These are phyloP conservation scores for Talaromyces pinophilus DNA, from an alignment of 2,329 filamentous ascomycete genomes.

Conservation along the genomic window DNA sequence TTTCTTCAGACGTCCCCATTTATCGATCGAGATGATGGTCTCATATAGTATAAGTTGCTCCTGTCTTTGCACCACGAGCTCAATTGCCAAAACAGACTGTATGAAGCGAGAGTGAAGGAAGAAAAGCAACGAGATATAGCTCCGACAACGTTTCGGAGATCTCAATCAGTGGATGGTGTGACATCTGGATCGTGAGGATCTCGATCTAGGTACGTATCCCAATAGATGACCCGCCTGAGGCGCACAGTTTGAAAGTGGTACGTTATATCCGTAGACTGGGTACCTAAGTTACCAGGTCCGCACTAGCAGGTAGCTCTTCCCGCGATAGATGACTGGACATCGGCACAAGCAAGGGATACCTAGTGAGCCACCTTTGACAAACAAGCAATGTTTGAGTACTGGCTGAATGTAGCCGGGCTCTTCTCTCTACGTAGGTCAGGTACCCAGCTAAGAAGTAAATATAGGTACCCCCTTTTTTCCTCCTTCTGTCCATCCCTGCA, in stretches of 20 bases:
- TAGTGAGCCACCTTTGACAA: conserved; percentile 1
- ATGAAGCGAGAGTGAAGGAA: not conserved
- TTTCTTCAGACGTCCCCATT: not conserved
- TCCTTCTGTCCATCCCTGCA: conserved; percentile 19
- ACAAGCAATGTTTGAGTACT: conserved; percentile 10
- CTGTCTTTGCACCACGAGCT: not conserved
- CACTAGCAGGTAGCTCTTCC: not conserved
- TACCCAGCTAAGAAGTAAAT: not conserved
- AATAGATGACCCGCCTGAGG: not conserved
- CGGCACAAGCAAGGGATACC: conserved; percentile 6
- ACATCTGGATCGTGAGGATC: not conserved
- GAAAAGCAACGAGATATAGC: not conserved
- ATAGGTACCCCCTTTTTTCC: not conserved
- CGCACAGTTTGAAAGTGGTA: not conserved
- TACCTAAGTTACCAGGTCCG: not conserved
- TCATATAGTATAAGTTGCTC: not conserved
- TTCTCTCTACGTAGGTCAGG: not conserved
- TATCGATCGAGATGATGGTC: not conserved
- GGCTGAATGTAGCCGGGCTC: not conserved
- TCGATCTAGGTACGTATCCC: not conserved
- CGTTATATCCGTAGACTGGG: not conserved
- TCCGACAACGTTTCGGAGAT: conserved; percentile 9
- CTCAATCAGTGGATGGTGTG: not conserved
- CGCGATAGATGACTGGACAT: not conserved
- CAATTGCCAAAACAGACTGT: not conserved